Percentiles rank a stretch among this genome's conserved stretches.
Conservation (phyloP, 2,329 filamentous ascomycete genomes). For the Cladophialophora exuberans region DNA sequence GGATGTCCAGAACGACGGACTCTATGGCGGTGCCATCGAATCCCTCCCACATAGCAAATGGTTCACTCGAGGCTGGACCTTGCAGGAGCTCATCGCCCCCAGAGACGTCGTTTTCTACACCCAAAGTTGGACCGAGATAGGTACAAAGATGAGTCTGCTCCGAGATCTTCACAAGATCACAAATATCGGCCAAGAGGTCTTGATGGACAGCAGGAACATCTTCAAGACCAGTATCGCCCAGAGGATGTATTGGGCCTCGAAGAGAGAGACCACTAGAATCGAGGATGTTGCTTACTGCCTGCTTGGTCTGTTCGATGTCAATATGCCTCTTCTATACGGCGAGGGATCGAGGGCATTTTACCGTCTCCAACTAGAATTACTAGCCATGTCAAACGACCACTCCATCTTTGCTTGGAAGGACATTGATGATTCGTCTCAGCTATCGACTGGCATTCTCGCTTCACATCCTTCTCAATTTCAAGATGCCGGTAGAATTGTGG, state of each 20-base stretch:
- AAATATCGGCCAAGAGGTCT: neutral
- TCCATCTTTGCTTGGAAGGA: slow-evolving; percentile 30
- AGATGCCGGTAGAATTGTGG: too few relatives aligned
- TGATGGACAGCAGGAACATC: neutral
- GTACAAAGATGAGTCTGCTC: neutral
- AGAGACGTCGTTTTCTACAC: neutral
- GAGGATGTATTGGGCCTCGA: slow-evolving; percentile 47
- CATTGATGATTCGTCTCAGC: too few relatives aligned
- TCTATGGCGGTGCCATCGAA: neutral
- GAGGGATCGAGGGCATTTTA: slow-evolving; percentile 36
- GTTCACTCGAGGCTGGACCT: too few relatives aligned
- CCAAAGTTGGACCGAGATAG: neutral
- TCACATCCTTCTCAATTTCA: too few relatives aligned
- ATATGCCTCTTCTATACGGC: slow-evolving; percentile 52
- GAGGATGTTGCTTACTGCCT: slow-evolving; percentile 52
- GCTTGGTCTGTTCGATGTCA: slow-evolving; percentile 49
- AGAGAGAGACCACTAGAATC: slow-evolving; percentile 36
- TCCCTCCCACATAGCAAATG: slow-evolving; percentile 24
- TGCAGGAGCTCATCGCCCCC: slow-evolving; percentile 3
- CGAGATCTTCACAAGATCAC: neutral
- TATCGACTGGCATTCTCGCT: too few relatives aligned
- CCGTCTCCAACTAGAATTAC: slow-evolving; percentile 28
- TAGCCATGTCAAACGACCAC: slow-evolving; percentile 20
- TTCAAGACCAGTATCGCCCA: slow-evolving; percentile 35
- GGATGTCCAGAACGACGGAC: slow-evolving; percentile 13